Conservation (phyloP, 345 rosid species). For the Conringia planisiliqua region DNA sequence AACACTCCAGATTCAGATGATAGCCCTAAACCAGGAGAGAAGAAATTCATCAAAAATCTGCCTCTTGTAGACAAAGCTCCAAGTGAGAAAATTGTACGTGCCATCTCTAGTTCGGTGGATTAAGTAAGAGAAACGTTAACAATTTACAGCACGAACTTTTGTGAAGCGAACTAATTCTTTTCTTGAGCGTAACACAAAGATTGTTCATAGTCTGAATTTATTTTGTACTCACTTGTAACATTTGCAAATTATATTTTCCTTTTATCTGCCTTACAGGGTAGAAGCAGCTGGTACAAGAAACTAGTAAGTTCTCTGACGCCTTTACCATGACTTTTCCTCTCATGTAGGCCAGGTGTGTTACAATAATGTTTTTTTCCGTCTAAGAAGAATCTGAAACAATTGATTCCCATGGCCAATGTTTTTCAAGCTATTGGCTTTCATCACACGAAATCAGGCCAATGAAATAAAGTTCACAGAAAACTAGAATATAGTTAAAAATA, state of each 20-base stretch:
- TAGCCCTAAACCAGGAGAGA: conserved; percentile 17
- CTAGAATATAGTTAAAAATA: too few species aligned
- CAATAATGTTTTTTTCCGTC: neutral
- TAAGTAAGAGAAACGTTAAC: conserved; percentile 3
- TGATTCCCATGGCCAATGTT: conserved; percentile 2
- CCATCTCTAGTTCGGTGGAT: neutral
- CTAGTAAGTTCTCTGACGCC: conserved; percentile 36
- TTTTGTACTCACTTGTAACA: conserved; percentile 7
- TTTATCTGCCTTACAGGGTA: conserved; percentile 38
- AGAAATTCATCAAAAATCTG: conserved; percentile 2
- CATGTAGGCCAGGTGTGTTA: neutral
- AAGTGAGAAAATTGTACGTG: conserved; percentile 32
- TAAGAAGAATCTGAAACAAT: neutral
- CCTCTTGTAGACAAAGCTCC: conserved; percentile 26
- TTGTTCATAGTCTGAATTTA: neutral
- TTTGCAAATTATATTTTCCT: conserved; percentile 3
- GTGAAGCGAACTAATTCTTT: neutral
- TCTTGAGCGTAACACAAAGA: neutral
- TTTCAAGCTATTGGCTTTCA: neutral
- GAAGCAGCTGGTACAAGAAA: conserved; percentile 41
- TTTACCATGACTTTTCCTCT: neutral
- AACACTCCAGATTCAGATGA: conserved; percentile 17
- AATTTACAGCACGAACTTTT: neutral
- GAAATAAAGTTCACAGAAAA: neutral
- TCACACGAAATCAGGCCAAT: neutral